These are phyloP conservation scores for Aquilaria yunnanensis DNA, from an alignment of 345 rosid genomes.

Conservation along the genomic window DNA sequence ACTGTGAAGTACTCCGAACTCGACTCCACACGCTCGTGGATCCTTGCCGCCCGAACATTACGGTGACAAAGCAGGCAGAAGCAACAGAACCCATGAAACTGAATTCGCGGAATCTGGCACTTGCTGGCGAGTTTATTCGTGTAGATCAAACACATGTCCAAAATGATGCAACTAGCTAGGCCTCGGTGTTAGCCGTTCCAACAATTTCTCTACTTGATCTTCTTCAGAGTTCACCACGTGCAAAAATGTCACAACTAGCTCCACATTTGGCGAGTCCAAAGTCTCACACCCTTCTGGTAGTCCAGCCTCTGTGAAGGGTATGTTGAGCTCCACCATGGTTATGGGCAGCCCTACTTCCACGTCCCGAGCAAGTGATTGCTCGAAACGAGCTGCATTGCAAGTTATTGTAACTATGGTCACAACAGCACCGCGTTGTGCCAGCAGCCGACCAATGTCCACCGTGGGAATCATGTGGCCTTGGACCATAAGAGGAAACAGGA, in stretches of 20 bases:
- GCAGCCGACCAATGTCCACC: constrained; percentile 37
- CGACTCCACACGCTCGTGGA: constrained; percentile 9
- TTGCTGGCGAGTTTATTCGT: constrained; percentile 28
- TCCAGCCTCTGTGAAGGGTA: constrained; percentile 23
- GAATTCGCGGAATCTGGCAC: constrained; percentile 33
- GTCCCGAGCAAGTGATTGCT: constrained; percentile 12
- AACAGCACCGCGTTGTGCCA: constrained; percentile 29
- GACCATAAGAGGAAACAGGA: constrained; percentile 49
- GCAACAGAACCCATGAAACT: constrained; percentile 35
- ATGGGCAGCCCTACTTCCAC: constrained; percentile 13
- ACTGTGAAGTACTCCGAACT: constrained; percentile 14
- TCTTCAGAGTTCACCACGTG: constrained; percentile 18
- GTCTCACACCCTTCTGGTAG: constrained; percentile 29
- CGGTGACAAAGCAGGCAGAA: constrained; percentile 25
- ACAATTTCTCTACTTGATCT: constrained; percentile 16
- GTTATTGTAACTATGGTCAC: constrained; percentile 42
- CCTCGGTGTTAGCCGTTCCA: constrained; percentile 22
- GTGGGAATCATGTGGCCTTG: constrained; percentile 53
- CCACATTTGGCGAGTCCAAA: constrained; percentile 17
- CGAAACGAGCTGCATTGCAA: constrained; percentile 21
- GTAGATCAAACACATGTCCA: constrained; percentile 29
- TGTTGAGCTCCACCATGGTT: constrained; percentile 17
- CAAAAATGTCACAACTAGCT: constrained; percentile 14
- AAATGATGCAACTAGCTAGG: constrained; percentile 40
- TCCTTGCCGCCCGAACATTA: constrained; percentile 10